Evolutionary conservation across 345 rosid species (phyloP).

Genomic region (Zanthoxylum bungeanum): DNA sequence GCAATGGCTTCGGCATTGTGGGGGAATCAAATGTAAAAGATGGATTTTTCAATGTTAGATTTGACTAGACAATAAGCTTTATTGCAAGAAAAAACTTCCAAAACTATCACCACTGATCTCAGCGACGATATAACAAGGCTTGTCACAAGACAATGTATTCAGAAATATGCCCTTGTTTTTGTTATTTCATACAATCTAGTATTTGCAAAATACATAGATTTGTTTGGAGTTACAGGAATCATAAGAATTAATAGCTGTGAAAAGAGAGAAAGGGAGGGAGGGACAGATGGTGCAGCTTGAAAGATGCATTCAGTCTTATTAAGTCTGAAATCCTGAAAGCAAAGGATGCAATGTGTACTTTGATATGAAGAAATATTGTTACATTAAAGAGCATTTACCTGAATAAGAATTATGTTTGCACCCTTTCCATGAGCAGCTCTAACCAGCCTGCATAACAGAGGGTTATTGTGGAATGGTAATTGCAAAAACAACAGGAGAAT

Average conservation of each 20-base stretch:
- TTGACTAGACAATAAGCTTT: not conserved
- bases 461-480: not conserved
- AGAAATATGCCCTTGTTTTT: not conserved
- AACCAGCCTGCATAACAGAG: conserved; percentile 51
- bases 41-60: not conserved
- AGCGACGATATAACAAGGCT: not conserved
- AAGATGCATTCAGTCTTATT: not conserved
- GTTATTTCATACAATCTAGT: not conserved
- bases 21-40: not conserved
- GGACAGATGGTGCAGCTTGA: not conserved
- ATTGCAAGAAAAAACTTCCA: not conserved
- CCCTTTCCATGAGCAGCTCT: conserved; percentile 68
- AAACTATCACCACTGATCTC: not conserved
- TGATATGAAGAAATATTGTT: not conserved
- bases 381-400: conserved; percentile 37
- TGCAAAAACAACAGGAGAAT: not conserved
- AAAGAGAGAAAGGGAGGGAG: not conserved
- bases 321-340: not conserved
- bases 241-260: not conserved
- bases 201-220: not conserved
- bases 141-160: not conserved
- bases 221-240: not conserved
- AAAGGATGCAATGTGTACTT: not conserved
- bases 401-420: conserved; percentile 87
- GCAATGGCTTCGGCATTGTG: not conserved